Conservation (phyloP, 2,329 filamentous ascomycete species). For the Fusarium continuum region DNA sequence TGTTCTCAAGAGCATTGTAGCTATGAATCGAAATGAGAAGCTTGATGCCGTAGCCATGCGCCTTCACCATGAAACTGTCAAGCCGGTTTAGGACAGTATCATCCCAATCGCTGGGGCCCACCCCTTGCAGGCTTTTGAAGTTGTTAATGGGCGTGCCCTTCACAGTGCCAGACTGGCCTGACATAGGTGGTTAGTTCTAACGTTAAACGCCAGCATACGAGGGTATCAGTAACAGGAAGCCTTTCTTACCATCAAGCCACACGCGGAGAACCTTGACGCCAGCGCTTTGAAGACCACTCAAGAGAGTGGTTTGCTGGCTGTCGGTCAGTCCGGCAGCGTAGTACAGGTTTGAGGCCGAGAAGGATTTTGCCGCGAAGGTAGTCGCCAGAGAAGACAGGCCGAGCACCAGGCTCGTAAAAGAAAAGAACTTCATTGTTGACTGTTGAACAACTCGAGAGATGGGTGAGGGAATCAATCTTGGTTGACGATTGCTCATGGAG, state of each 20-base stretch:
- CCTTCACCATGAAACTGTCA: slow-evolving; percentile 6
- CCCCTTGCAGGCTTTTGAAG: neutral
- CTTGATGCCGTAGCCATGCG: slow-evolving; percentile 4
- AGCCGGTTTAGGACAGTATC: slow-evolving; percentile 9
- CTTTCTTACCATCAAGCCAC: slow-evolving; percentile 1
- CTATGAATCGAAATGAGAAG: slow-evolving; percentile 1
- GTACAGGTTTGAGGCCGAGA: slow-evolving; percentile 20
- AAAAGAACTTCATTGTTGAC: neutral
- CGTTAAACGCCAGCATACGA: neutral
- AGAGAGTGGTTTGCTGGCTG: neutral
- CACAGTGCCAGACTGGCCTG: neutral
- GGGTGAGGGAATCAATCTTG: too few species aligned
- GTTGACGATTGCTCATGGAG: too few species aligned
- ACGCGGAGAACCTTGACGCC: slow-evolving; percentile 15
- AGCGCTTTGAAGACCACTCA: slow-evolving; percentile 1
- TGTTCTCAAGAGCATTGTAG: slow-evolving; percentile 2
- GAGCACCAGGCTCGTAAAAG: neutral
- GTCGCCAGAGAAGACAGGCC: neutral
- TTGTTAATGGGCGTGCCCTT: neutral
- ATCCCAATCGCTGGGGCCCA: neutral
- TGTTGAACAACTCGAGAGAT: neutral
- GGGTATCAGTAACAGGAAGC: accelerated
- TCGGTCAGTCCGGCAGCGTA: slow-evolving; percentile 17
- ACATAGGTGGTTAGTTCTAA: neutral
- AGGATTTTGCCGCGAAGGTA: slow-evolving; percentile 9